Conservation (phyloP, 495 filamentous ascomycete genomes). For the Tuber borchii region DNA sequence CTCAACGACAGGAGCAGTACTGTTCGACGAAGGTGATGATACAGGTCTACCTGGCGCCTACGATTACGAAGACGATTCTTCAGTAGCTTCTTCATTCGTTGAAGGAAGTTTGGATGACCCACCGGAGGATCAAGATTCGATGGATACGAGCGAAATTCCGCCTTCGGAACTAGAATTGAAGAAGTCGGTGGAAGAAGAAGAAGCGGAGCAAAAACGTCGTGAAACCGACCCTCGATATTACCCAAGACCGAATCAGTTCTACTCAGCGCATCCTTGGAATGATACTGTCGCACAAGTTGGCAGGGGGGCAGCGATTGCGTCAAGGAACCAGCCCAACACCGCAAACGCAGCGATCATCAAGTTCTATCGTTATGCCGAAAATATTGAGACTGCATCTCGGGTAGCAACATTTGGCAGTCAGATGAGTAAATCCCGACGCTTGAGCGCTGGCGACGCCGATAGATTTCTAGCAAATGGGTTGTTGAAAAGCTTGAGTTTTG, state of each 20-base stretch:
- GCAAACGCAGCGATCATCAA: slow-evolving; percentile 36
- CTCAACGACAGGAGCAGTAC: slow-evolving; percentile 1
- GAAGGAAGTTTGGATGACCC: slow-evolving; percentile 36
- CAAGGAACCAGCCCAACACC: slow-evolving; percentile 32
- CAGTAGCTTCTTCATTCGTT: slow-evolving; percentile 24
- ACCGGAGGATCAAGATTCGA: slow-evolving; percentile 14
- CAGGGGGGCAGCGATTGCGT: slow-evolving; percentile 19
- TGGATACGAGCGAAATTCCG: slow-evolving; percentile 24
- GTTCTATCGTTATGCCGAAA: slow-evolving; percentile 30
- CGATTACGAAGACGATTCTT: slow-evolving; percentile 36
- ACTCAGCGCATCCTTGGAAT: slow-evolving; percentile 36
- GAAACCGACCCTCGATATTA: slow-evolving; percentile 32
- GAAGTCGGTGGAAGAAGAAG: slow-evolving; percentile 19
- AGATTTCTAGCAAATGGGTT: slow-evolving; percentile 20
- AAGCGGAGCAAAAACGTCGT: slow-evolving; percentile 28
- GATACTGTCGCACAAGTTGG: slow-evolving; percentile 20
- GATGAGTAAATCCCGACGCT: slow-evolving; percentile 25
- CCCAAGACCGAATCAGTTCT: slow-evolving; percentile 33
- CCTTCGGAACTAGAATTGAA: slow-evolving; percentile 20
- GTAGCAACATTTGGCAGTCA: slow-evolving; percentile 41
- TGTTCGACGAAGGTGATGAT: slow-evolving; percentile 8
- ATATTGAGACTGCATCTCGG: slow-evolving; percentile 39
- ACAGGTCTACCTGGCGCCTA: slow-evolving; percentile 1
- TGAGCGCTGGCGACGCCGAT: slow-evolving; percentile 33
- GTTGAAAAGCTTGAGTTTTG: slow-evolving; percentile 34